A percentile compares a stretch with the other conserved stretches of the same genome.
These are phyloP conservation scores for Exophiala phaeomuriformis DNA, from an alignment of 2,329 filamentous ascomycete species.

Conservation along the genomic window DNA sequence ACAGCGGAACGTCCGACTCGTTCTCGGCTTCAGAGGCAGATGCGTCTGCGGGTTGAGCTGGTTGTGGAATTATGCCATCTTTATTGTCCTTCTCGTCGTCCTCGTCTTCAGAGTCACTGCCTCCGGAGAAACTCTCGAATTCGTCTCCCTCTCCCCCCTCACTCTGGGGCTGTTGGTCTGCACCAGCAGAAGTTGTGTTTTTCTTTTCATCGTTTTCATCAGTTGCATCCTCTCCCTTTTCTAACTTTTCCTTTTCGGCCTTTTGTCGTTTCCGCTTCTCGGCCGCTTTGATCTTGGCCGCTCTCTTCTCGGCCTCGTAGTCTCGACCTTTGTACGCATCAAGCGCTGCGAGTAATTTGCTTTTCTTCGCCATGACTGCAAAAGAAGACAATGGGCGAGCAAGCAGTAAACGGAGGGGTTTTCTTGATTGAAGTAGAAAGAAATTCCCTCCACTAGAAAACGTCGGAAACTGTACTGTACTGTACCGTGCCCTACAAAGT, in stretches of 20 bases:
- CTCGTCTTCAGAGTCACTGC: neutral
- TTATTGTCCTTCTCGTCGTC: conserved; percentile 24
- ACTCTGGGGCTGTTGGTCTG: conserved; percentile 11
- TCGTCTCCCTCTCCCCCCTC: neutral
- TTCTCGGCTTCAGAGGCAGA: conserved; percentile 61
- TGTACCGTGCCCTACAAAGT: neutral
- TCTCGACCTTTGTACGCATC: conserved; percentile 56
- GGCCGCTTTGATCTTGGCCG: conserved; percentile 52
- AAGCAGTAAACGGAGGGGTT: neutral
- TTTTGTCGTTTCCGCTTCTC: conserved; percentile 40
- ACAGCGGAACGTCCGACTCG: conserved; percentile 82
- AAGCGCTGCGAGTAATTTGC: conserved; percentile 53
- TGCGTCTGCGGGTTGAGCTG: conserved; percentile 39
- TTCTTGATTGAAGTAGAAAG: too few relatives aligned
- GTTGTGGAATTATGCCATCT: conserved; percentile 32
- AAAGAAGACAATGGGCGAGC: neutral
- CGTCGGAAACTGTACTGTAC: neutral
- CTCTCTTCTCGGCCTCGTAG: conserved; percentile 69
- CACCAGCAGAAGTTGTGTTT: conserved; percentile 14
- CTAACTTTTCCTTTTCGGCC: conserved; percentile 9
- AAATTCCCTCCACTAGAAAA: too few relatives aligned
- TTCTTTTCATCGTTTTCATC: neutral
- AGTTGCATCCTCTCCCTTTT: neutral
- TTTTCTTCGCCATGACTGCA: conserved; percentile 45
- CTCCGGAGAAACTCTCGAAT: neutral